Percentiles rank a stretch among this genome's conserved stretches.
Conservation (phyloP, 257 asterid species). For the Fraxinus americana region DNA sequence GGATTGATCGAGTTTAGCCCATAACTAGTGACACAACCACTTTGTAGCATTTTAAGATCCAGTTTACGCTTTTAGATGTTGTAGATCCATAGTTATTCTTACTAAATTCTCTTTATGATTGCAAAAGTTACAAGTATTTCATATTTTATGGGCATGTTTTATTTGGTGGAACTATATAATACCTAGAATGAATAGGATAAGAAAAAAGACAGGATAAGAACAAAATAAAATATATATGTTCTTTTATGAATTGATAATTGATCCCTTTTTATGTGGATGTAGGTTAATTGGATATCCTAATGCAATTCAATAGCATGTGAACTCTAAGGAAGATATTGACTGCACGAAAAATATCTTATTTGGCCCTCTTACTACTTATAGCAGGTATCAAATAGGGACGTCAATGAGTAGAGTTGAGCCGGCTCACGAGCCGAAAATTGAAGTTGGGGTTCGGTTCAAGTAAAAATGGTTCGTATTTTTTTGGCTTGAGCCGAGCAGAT, state of each 20-base stretch:
- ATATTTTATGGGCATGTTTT: not conserved
- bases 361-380: slow-evolving; percentile 15
- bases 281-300: slow-evolving; percentile 20
- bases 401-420: too few species aligned
- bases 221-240: too few species aligned
- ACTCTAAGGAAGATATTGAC: slow-evolving; percentile 24
- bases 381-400: not conserved
- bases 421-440: too few species aligned
- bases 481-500: too few species aligned
- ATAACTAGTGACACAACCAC: not conserved
- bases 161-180: not conserved
- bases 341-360: slow-evolving; percentile 25
- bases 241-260: not conserved
- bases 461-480: too few species aligned
- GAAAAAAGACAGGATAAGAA: not conserved
- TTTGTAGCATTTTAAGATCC: not conserved
- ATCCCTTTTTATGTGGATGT: slow-evolving; percentile 26
- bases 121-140: not conserved
- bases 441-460: too few species aligned
- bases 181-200: not conserved
- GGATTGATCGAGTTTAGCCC: not conserved
- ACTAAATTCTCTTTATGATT: too few species aligned
- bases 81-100: not conserved
- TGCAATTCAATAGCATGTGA: slow-evolving; percentile 17
- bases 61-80: too few species aligned